A percentile compares a stretch with the other conserved stretches of the same genome.
Evolutionary conservation across 441 rosid species (phyloP).

Genomic region (Macaranga tanarius): DNA sequence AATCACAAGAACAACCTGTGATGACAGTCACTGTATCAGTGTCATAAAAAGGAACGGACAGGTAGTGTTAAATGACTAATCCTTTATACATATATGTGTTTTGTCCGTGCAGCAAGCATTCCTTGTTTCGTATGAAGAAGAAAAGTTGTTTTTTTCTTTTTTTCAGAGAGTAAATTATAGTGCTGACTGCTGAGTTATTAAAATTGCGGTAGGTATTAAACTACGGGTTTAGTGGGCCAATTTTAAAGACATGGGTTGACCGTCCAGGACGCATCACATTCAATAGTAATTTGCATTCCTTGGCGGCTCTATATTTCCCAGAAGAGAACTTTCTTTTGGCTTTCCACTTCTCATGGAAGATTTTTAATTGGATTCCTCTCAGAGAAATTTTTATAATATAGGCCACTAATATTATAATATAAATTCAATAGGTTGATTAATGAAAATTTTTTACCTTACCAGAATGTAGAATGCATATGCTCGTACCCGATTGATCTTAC

Average conservation of each 20-base stretch:
- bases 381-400: neutral
- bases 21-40: neutral
- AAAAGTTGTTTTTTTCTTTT: too few relatives aligned
- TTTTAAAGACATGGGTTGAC: too few relatives aligned
- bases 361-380: neutral
- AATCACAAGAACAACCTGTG: slow-evolving; percentile 22
- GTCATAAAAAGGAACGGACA: neutral
- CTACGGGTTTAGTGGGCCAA: neutral
- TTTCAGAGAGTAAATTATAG: too few relatives aligned
- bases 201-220: neutral
- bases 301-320: slow-evolving; percentile 1
- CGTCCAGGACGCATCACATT: too few relatives aligned
- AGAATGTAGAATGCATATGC: too few relatives aligned
- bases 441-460: too few relatives aligned
- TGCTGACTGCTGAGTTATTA: too few relatives aligned
- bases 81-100: neutral
- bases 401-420: too few relatives aligned
- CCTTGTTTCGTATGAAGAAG: neutral
- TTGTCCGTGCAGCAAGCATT: neutral
- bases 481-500: too few relatives aligned
- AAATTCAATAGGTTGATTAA: too few relatives aligned
- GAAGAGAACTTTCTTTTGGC: slow-evolving; percentile 21
- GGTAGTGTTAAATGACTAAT: neutral
- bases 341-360: neutral
- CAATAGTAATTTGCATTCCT: too few relatives aligned